Evolutionary conservation across 352 stramenopile species (phyloP).

Genomic region (Phytophthora quininea): DNA sequence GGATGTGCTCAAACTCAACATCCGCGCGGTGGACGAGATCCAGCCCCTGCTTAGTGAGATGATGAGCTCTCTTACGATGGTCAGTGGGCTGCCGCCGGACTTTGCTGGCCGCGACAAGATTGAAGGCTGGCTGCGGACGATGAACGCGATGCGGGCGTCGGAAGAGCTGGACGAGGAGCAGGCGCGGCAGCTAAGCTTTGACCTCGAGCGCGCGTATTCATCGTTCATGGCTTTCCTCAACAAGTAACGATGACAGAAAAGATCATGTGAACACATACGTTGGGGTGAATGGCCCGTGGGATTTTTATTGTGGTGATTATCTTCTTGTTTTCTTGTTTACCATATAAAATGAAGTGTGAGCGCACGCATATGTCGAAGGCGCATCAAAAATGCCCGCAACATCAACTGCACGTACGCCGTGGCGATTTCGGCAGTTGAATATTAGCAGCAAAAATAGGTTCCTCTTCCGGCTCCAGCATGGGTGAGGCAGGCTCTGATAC

Average conservation of each 20-base stretch:
- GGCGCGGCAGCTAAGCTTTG: conserved; percentile 94
- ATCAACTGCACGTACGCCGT: conserved; percentile 10
- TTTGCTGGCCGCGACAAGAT: conserved; percentile 95
- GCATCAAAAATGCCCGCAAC: conserved; percentile 25
- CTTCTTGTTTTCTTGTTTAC: conserved; percentile 27
- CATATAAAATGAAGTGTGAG: conserved; percentile 37
- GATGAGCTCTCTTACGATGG: conserved; percentile 93
- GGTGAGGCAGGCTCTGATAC: conserved; percentile 4
- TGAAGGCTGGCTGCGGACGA: conserved; percentile 94
- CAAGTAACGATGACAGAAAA: conserved; percentile 41
- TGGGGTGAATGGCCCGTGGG: conserved; percentile 21
- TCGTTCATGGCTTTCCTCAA: conserved; percentile 94
- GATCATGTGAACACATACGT: not conserved
- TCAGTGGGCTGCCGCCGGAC: conserved; percentile 93
- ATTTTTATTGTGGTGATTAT: conserved; percentile 42
- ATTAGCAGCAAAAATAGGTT: conserved; percentile 40
- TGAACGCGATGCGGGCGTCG: conserved; percentile 96
- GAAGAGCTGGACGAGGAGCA: conserved; percentile 97
- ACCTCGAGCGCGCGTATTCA: conserved; percentile 96
- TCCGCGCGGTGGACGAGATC: conserved; percentile 97
- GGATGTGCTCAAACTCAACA: conserved; percentile 98
- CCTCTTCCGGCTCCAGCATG: conserved; percentile 33
- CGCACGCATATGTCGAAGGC: conserved; percentile 10
- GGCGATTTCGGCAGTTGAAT: conserved; percentile 27
- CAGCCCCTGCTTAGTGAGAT: conserved; percentile 97